Percentiles rank a stretch among this genome's conserved stretches.
Conservation (phyloP, 2,329 filamentous ascomycete species). For the Emmonsiellopsis sp. region DNA sequence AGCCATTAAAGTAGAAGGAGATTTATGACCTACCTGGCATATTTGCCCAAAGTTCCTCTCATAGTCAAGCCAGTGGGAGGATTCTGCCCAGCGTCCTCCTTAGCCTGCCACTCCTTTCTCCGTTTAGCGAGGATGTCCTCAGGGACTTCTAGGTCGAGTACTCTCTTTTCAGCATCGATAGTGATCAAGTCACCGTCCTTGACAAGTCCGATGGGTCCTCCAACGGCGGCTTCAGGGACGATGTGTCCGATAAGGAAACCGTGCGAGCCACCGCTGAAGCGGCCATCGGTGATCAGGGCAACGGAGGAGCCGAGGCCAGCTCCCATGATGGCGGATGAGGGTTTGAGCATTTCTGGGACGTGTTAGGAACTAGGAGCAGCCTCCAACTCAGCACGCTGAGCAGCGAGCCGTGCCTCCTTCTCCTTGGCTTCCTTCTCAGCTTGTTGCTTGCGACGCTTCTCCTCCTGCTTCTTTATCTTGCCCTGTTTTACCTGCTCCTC, state of each 20-base stretch:
- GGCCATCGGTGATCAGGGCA: constrained; percentile 62
- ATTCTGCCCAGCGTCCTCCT: constrained; percentile 27
- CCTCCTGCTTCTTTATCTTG: no score
- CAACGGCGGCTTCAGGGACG: constrained; percentile 78
- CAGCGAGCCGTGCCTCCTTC: no score
- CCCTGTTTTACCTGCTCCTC: no score
- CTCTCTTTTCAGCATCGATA: constrained; percentile 62
- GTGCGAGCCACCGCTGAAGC: constrained; percentile 66
- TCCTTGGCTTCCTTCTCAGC: no score
- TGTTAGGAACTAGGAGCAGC: constrained; percentile 1
- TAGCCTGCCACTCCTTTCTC: constrained; percentile 49
- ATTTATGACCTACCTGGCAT: constrained; percentile 39
- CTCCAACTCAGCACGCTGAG: no score
- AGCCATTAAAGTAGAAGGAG: neutral
- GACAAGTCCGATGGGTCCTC: constrained; percentile 80
- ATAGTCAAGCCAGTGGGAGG: constrained; percentile 46
- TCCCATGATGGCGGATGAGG: constrained; percentile 63
- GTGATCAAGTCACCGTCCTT: constrained; percentile 71
- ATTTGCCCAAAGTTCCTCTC: constrained; percentile 62
- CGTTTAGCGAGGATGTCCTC: constrained; percentile 54
- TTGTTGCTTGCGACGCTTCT: no score
- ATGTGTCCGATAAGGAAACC: constrained; percentile 43
- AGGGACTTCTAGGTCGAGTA: constrained; percentile 12
- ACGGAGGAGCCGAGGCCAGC: constrained; percentile 60
- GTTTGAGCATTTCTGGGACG: constrained; percentile 62